Percentiles rank a stretch among this genome's conserved stretches.
phyloP scores from a whole-genome alignment of 176 grass and related monocot genomes.

The Cenchrus americanus region DNA sequence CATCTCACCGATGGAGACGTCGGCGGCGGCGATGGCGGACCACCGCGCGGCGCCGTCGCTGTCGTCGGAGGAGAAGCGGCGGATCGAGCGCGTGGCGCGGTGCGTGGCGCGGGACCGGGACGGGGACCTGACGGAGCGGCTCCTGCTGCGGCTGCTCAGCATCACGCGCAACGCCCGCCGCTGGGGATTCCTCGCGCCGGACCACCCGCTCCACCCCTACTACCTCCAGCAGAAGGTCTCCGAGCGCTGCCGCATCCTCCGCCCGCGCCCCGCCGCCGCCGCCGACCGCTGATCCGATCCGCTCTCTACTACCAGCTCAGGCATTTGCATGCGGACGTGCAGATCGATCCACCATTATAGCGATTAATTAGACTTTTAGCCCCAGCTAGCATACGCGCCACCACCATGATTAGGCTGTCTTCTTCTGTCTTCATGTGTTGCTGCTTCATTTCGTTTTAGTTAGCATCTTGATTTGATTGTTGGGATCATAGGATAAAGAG shows the following conservation, averaged over 20 bases:
- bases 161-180: constrained; percentile 70
- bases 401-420: too few relatives aligned
- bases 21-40: constrained; percentile 32
- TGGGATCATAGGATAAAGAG: background rate
- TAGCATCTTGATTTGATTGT: background rate
- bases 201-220: constrained; percentile 72
- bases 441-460: background rate
- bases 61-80: constrained; percentile 64
- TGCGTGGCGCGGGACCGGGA: constrained; percentile 69
- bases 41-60: constrained; percentile 36
- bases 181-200: constrained; percentile 71
- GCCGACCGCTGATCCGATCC: constrained; percentile 31
- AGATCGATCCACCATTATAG: background rate
- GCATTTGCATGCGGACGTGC: background rate
- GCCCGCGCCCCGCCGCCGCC: constrained; percentile 35
- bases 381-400: background rate
- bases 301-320: too few relatives aligned
- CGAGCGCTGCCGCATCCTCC: constrained; percentile 72
- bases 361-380: background rate
- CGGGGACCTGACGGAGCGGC: constrained; percentile 59
- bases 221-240: constrained; percentile 82
- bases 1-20: constrained; percentile 33
- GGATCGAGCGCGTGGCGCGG: constrained; percentile 69
- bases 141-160: constrained; percentile 60
- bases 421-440: background rate